Conservation (phyloP, 371 early-diverging fungal genomes). For the Thermomucor indicae-seudaticae region DNA sequence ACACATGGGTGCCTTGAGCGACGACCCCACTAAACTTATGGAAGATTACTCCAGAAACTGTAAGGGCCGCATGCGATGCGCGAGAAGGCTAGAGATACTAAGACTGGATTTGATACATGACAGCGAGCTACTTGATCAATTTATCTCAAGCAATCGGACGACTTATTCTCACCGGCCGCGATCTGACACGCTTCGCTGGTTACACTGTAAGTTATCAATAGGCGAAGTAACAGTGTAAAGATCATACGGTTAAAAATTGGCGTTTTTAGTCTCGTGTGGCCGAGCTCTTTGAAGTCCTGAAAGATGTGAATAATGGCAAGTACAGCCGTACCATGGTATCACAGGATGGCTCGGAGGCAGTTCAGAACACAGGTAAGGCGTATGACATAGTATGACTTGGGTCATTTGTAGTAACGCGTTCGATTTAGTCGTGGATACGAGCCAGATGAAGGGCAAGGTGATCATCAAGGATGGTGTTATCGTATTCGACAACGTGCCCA, state of each 20-base stretch:
- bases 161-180: constrained; percentile 76
- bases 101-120: background rate
- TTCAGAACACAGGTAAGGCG: constrained; percentile 27
- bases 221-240: background rate
- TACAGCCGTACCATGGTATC: constrained; percentile 63
- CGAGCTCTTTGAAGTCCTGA: constrained; percentile 69
- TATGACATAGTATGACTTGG: background rate
- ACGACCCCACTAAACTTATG: constrained; percentile 78
- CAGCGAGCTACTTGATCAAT: constrained; percentile 81
- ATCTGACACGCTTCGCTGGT: constrained; percentile 78
- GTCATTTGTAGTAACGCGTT: background rate
- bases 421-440: constrained; percentile 39
- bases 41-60: constrained; percentile 84
- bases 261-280: constrained; percentile 62
- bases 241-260: background rate
- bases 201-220: constrained; percentile 44
- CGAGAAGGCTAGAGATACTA: background rate
- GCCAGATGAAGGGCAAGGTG: constrained; percentile 56
- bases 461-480: constrained; percentile 67
- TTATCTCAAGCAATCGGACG: constrained; percentile 85
- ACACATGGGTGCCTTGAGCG: constrained; percentile 51
- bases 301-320: constrained; percentile 64
- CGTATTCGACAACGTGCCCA: constrained; percentile 84
- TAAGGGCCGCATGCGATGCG: constrained; percentile 17
- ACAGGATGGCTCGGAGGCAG: constrained; percentile 30